Base-by-base conservation (phyloP, 1,284 basidiomycete species). In the Tylopilus sp. region DNA sequence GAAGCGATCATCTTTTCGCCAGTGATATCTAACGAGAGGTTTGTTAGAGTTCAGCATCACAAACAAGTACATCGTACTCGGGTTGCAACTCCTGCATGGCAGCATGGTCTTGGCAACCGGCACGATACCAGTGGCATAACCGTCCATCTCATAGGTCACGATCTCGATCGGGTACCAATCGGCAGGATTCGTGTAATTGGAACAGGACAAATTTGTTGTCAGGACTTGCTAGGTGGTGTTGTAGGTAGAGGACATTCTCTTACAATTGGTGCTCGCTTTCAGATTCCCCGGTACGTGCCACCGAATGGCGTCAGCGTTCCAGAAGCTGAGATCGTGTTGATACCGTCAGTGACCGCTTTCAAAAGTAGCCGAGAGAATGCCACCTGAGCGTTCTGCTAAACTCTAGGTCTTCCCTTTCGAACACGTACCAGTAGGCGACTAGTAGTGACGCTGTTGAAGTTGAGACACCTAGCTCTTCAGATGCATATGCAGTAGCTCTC, bases 171-270 rank as follows among this genome's bases (percentile, higher is more conserved):
- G 62, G 22, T 64, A 64, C 63, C 61, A 57, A 38, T 62, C 60
- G 7, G 52, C 41, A 18, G 62, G 60, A 16, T 62, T 39, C 9
- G 62, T 62, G 41, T 63, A 62, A 54, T 63, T 63, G 60, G 19
- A 47, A 38, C 63, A 64, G 19, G 61, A 24, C 4, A 64, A 61
- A 18, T 64, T 64, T 26, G 54, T 62, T 13, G 61, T 64, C 24
- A 64, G 22, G 26, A 61, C 63, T 56, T 64, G 63, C 26, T 64
- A 54, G 2, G 32, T 64, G 32, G 57, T 64, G 15, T 52, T 64
- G 32, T 57, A 64, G 18, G 32, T 64, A 39, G 32, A 6, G 19
- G 61, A 64, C 22, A 64, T 19, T 18, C 63, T 62, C 13, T 16
- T 3, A 8, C 52, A 39, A 19, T 19, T 19, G 3, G 63, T 44